Percentiles rank a stretch among this genome's conserved stretches.
Evolutionary conservation across 2,329 filamentous ascomycete genomes (phyloP).

Genomic region (Ophiostoma piceae): DNA sequence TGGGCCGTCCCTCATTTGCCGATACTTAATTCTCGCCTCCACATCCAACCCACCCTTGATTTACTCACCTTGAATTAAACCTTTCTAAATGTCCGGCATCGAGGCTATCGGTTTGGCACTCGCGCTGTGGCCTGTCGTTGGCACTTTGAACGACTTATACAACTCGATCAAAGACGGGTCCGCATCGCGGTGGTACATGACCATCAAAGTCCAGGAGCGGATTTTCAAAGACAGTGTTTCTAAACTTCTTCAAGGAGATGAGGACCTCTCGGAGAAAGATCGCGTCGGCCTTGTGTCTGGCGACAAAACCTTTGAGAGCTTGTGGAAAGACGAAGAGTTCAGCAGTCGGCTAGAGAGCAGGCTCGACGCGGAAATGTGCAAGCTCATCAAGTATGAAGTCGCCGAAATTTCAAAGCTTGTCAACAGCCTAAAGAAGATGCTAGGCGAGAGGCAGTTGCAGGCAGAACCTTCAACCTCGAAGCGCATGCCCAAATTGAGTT

Average conservation of each 20-base stretch:
- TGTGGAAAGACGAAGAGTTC: slow-evolving; percentile 26
- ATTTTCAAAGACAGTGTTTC: slow-evolving; percentile 27
- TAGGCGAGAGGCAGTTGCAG: slow-evolving; percentile 20
- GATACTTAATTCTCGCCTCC: not conserved
- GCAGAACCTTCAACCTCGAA: slow-evolving; percentile 17
- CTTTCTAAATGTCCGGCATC: slow-evolving; percentile 23
- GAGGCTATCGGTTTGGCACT: slow-evolving; percentile 25
- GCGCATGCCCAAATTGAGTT: not conserved
- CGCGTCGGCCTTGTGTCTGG: slow-evolving; percentile 24
- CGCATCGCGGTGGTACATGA: slow-evolving; percentile 19
- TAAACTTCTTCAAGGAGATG: slow-evolving; percentile 25
- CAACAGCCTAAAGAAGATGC: slow-evolving; percentile 2
- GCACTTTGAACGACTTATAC: slow-evolving; percentile 17
- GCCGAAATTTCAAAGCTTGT: slow-evolving; percentile 23
- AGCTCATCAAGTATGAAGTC: slow-evolving; percentile 24
- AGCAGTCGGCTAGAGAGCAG: slow-evolving; percentile 23
- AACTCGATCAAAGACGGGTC: slow-evolving; percentile 21
- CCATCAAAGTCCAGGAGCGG: slow-evolving; percentile 25
- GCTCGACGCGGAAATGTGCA: slow-evolving; percentile 23
- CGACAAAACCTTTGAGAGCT: slow-evolving; percentile 21
- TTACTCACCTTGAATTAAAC: not conserved
- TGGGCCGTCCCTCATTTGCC: not conserved
- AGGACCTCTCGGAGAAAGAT: slow-evolving; percentile 25
- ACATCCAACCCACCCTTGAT: not conserved
- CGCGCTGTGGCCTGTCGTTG: slow-evolving; percentile 25